Evolutionary conservation across 129 eudicot genomes (phyloP).

Genomic region (Centaurea solstitialis): DNA sequence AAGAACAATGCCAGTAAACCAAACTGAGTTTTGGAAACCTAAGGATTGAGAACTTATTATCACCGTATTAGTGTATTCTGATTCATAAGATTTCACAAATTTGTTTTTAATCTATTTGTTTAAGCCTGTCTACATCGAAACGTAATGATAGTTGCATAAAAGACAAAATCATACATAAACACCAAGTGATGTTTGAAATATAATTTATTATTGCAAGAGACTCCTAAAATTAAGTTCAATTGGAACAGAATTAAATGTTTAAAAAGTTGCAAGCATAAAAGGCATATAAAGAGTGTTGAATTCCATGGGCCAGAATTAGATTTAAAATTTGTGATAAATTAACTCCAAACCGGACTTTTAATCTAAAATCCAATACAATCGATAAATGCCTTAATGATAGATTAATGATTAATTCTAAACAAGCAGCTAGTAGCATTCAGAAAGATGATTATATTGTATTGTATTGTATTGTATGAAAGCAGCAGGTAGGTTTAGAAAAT

Average conservation of each 20-base stretch:
- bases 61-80: background rate
- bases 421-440: background rate
- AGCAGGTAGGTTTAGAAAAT: background rate
- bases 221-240: background rate
- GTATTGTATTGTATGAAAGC: too few relatives aligned
- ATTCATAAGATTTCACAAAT: background rate
- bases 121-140: background rate
- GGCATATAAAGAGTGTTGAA: conserved; percentile 1
- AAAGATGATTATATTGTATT: too few relatives aligned
- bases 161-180: background rate
- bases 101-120: background rate
- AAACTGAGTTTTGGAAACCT: background rate
- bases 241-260: background rate
- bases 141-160: background rate
- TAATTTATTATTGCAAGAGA: background rate
- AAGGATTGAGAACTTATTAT: background rate
- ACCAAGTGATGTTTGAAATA: background rate
- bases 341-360: conserved; percentile 1
- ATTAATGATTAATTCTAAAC: background rate
- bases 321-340: background rate
- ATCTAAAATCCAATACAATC: conserved; percentile 2
- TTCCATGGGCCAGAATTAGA: conserved; percentile 14
- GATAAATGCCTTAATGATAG: background rate
- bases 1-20: background rate
- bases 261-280: background rate